Base-by-base conservation (phyloP, 345 rosid species). In the Erysimum cheiranthoides region DNA sequence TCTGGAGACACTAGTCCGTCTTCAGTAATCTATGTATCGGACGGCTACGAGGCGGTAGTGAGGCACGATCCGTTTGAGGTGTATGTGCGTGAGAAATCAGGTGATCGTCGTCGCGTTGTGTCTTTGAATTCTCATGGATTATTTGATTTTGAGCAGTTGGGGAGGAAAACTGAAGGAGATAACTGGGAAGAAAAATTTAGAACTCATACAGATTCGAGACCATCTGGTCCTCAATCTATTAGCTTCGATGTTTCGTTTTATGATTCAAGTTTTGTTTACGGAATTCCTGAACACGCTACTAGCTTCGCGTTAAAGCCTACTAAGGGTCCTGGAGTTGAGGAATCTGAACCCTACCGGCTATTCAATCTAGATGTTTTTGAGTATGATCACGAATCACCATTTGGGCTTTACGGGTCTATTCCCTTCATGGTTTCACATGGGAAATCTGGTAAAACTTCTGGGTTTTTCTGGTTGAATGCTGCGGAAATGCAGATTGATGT, bases 401-500 rank as follows among this genome's bases (percentile, higher is more conserved):
- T 96, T 64, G 99, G 99, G 39, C 83, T 96, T 35, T 96, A 96
- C 62, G 99, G 99, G 3, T 84, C 99, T 1, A 91, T 93, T 16
- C 99, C 99, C 0, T 88, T 96, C 73, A 96, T 96, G 99, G 82
- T 93, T 68, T 87, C 95, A 0, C 99, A 91, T 40, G 93, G 98
- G 14, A 89, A 90, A 78, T 80, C 78, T 0, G 90, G 96, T 7
- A 87, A 82, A 72, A 87, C 84, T 61, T 85, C 87, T 0, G 99
- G 99, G 1, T 93, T 96, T 73, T 93, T 96, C 78, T 96, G 99
- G 99, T 68, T 96, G 75, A 96, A 96, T 79, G 96, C 98, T 18
- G 99, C 99, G 0, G 99, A 96, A 78, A 96, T 96, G 99, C 98
- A 96, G 84, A 93, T 96, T 82, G 99, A 96, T 83, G 98, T 96